Evolutionary conservation across 345 rosid genomes (phyloP).

Genomic region (Sonneratia caseolaris): DNA sequence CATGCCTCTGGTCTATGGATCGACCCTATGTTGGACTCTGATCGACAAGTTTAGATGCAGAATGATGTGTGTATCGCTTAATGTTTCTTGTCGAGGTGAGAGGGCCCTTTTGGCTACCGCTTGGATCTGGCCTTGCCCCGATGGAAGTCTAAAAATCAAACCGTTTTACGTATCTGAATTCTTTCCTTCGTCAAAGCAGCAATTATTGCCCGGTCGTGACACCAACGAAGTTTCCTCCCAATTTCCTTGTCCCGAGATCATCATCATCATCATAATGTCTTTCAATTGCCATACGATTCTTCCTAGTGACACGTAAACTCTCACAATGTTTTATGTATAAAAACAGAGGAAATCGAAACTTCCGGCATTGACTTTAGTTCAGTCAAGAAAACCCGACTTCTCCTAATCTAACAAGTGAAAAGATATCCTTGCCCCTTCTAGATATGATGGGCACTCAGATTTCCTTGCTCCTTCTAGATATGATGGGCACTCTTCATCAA

Average conservation of each 20-base stretch:
- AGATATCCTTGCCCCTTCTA: too few relatives aligned
- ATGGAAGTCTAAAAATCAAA: too few relatives aligned
- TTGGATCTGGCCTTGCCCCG: not conserved
- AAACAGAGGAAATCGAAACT: not conserved
- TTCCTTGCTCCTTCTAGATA: not conserved
- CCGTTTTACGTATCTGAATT: not conserved
- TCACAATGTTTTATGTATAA: not conserved
- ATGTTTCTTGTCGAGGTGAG: too few relatives aligned
- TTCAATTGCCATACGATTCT: not conserved
- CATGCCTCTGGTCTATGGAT: too few relatives aligned
- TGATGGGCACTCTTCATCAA: not conserved
- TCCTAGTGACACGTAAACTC: too few relatives aligned
- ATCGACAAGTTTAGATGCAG: too few relatives aligned
- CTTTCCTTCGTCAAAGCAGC: not conserved
- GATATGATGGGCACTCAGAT: not conserved
- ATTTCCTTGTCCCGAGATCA: too few relatives aligned
- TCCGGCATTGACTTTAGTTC: too few relatives aligned
- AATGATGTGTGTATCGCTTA: too few relatives aligned
- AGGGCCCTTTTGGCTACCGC: not conserved
- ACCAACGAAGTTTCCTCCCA: not conserved
- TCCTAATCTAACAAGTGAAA: too few relatives aligned
- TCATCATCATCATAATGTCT: not conserved
- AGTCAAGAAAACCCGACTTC: too few relatives aligned
- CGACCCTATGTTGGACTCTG: too few relatives aligned
- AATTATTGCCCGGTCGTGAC: not conserved